phyloP scores from a whole-genome alignment of 495 filamentous ascomycete genomes.

The Penicillium fimorum region DNA sequence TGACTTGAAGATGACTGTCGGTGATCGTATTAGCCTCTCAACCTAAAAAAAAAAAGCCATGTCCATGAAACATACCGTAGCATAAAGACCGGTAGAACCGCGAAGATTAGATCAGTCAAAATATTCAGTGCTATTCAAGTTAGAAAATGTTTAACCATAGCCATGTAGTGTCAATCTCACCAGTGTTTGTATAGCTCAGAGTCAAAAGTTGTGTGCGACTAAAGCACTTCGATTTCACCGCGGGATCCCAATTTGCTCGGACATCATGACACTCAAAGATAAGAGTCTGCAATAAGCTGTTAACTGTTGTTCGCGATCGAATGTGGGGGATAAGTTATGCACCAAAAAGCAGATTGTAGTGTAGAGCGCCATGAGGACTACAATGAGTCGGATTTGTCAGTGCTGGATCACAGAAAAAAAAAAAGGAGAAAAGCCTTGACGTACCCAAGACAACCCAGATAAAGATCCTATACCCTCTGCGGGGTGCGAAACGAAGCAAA shows the following conservation, averaged over 20 bases:
- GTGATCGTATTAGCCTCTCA: neutral
- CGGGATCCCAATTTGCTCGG: conserved; percentile 34
- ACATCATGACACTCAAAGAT: conserved; percentile 28
- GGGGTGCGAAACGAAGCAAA: conserved; percentile 40
- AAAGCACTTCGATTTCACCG: conserved; percentile 37
- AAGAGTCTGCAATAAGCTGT: conserved; percentile 16
- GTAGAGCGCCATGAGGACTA: conserved; percentile 40
- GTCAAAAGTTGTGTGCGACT: conserved; percentile 24
- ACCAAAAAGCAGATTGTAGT: conserved; percentile 35
- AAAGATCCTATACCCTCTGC: conserved; percentile 33
- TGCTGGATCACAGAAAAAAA: neutral
- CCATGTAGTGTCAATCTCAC: conserved; percentile 7
- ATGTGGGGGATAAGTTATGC: neutral
- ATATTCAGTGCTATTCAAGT: conserved; percentile 38
- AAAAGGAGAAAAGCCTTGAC: neutral
- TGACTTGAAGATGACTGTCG: conserved; percentile 45
- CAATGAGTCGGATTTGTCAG: conserved; percentile 13
- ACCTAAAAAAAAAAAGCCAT: neutral
- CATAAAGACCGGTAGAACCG: conserved; percentile 44
- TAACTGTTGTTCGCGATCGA: neutral
- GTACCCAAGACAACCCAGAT: conserved; percentile 31
- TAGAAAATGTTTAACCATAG: conserved; percentile 1
- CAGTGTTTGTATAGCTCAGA: conserved; percentile 38
- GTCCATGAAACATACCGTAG: conserved; percentile 16
- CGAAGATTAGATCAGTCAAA: conserved; percentile 43